Conservation (phyloP, 169 alveolate species). For the Plasmodium vivax region DNA sequence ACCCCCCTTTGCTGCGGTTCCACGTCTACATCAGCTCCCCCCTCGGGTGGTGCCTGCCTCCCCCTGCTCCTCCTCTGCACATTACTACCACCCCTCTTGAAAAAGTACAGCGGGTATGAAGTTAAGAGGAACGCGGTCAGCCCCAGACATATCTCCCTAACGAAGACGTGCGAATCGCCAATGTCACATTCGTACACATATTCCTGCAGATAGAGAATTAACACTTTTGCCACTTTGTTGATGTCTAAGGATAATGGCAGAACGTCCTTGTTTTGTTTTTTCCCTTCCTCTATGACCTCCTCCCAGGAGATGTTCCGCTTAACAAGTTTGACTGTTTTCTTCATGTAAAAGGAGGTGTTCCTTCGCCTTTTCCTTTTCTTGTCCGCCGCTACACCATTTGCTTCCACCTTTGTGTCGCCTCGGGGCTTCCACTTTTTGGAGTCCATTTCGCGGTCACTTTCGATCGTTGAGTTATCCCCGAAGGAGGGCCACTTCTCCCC, state of each 20-base stretch:
- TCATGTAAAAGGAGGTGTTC: constrained; percentile 65
- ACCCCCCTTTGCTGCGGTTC: neutral
- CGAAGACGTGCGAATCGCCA: constrained; percentile 72
- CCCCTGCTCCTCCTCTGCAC: neutral
- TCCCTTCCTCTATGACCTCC: constrained; percentile 29
- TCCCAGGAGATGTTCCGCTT: constrained; percentile 40
- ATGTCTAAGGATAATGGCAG: constrained; percentile 21
- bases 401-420: neutral
- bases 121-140: constrained; percentile 49
- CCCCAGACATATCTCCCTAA: constrained; percentile 51
- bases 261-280: constrained; percentile 10
- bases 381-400: neutral
- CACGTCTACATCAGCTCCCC: neutral
- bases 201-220: constrained; percentile 59
- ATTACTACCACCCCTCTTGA: neutral
- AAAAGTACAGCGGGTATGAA: constrained; percentile 51
- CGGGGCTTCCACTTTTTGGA: neutral
- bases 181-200: constrained; percentile 62
- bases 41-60: neutral
- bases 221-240: constrained; percentile 34
- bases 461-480: constrained; percentile 1
- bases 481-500: neutral
- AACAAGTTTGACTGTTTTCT: constrained; percentile 5
- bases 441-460: neutral
- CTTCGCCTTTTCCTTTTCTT: neutral